Percentiles rank a stretch among this genome's conserved stretches.
Conservation (phyloP, 257 asterid genomes). For the Dorcoceras hygrometricum region DNA sequence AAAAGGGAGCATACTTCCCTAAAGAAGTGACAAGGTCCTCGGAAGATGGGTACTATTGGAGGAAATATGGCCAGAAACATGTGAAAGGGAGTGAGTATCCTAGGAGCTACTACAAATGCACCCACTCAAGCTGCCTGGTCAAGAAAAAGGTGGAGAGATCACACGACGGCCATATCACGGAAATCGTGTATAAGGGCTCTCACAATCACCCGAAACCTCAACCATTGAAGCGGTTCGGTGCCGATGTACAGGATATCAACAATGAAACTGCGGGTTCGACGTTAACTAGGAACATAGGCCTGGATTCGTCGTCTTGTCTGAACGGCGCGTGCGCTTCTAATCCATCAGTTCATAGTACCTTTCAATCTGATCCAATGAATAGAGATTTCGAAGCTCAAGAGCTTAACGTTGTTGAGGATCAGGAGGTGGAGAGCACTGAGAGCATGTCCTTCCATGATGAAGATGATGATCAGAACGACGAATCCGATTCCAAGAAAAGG, state of each 20-base stretch:
- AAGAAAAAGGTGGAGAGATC: slow-evolving; percentile 75
- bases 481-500: slow-evolving; percentile 62
- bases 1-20: slow-evolving; percentile 25
- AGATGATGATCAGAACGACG: slow-evolving; percentile 40
- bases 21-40: slow-evolving; percentile 32
- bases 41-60: slow-evolving; percentile 72
- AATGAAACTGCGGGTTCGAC: slow-evolving; percentile 25
- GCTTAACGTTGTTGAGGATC: slow-evolving; percentile 37
- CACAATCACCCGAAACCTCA: slow-evolving; percentile 68
- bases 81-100: slow-evolving; percentile 81
- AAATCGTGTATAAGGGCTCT: slow-evolving; percentile 59
- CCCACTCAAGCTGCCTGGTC: slow-evolving; percentile 44
- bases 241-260: slow-evolving; percentile 27
- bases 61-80: slow-evolving; percentile 80
- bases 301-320: slow-evolving; percentile 25
- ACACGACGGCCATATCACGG: slow-evolving; percentile 49
- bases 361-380: slow-evolving; percentile 29
- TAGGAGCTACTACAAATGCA: slow-evolving; percentile 72
- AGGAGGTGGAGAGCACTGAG: slow-evolving; percentile 42
- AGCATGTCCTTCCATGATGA: slow-evolving; percentile 42
- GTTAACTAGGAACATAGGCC: slow-evolving; percentile 10
- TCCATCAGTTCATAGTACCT: not conserved
- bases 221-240: slow-evolving; percentile 28
- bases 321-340: slow-evolving; percentile 21
- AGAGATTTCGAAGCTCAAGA: slow-evolving; percentile 35